phyloP scores from a whole-genome alignment of 164 flowering plant species.

The Malania oleifera region DNA sequence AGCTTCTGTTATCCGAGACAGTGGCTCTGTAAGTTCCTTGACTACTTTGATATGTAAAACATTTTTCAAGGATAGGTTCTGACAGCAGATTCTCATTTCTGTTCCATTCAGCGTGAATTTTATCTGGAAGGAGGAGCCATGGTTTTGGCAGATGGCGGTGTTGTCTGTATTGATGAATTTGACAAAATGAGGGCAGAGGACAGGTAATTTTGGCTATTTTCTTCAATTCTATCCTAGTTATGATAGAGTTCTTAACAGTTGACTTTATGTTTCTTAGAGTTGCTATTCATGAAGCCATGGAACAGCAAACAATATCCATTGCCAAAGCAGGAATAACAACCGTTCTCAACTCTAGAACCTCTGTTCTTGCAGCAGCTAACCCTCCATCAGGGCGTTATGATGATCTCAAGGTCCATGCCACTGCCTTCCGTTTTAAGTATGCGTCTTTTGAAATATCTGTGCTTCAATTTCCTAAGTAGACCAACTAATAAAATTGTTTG shows the following conservation, averaged over 20 bases:
- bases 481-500: slow-evolving; percentile 14
- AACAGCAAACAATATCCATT: slow-evolving; percentile 98
- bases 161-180: slow-evolving; percentile 98
- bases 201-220: slow-evolving; percentile 40
- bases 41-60: background rate
- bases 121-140: slow-evolving; percentile 99
- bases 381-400: slow-evolving; percentile 99
- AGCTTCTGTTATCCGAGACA: slow-evolving; percentile 94
- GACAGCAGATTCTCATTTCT: background rate
- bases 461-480: background rate
- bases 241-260: slow-evolving; percentile 4
- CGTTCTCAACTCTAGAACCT: slow-evolving; percentile 95
- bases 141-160: slow-evolving; percentile 99
- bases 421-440: background rate
- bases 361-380: slow-evolving; percentile 99
- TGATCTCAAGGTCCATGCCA: slow-evolving; percentile 78
- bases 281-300: slow-evolving; percentile 99
- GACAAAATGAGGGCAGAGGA: slow-evolving; percentile 99
- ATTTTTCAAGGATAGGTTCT: slow-evolving; percentile 1
- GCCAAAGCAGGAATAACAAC: slow-evolving; percentile 99
- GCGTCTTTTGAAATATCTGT: background rate
- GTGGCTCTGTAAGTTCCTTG: slow-evolving; percentile 66
- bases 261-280: slow-evolving; percentile 42
- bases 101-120: slow-evolving; percentile 76
- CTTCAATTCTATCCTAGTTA: background rate